These are phyloP conservation scores for Candida methanosorbosa DNA, from an alignment of 805 yeast species.

Conservation along the genomic window DNA sequence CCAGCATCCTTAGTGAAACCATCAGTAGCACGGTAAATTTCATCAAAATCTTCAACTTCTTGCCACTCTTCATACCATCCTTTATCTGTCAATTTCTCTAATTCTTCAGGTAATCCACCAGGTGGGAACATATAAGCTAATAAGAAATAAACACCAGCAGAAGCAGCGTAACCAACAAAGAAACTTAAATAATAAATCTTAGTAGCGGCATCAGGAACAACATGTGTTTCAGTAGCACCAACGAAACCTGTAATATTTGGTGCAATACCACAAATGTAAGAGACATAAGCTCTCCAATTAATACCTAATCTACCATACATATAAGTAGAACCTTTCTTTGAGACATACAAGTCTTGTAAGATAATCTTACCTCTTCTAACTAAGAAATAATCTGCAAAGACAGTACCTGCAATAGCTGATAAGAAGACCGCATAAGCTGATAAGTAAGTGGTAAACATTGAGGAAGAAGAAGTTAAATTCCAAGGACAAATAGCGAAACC, in stretches of 20 bases:
- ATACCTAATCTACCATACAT: constrained; percentile 54
- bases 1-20: too few species aligned
- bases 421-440: constrained; percentile 78
- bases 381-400: constrained; percentile 58
- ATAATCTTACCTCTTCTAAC: constrained; percentile 66
- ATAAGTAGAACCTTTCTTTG: constrained; percentile 37
- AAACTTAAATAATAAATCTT: constrained; percentile 66
- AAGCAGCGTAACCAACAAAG: constrained; percentile 62
- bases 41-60: constrained; percentile 57
- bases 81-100: constrained; percentile 31
- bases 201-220: constrained; percentile 72
- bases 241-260: constrained; percentile 87
- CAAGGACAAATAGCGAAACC: constrained; percentile 76
- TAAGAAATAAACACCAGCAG: constrained; percentile 46
- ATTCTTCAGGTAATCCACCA: constrained; percentile 33
- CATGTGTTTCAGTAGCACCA: constrained; percentile 64
- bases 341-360: constrained; percentile 56
- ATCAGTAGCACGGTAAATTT: constrained; percentile 6
- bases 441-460: constrained; percentile 70
- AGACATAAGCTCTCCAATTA: constrained; percentile 80
- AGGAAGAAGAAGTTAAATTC: constrained; percentile 63
- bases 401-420: constrained; percentile 75
- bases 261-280: constrained; percentile 70
- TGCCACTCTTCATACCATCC: constrained; percentile 58
- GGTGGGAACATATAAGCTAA: constrained; percentile 45